Conservation (phyloP, 2,329 filamentous ascomycete genomes). For the Aureobasidium sp. region DNA sequence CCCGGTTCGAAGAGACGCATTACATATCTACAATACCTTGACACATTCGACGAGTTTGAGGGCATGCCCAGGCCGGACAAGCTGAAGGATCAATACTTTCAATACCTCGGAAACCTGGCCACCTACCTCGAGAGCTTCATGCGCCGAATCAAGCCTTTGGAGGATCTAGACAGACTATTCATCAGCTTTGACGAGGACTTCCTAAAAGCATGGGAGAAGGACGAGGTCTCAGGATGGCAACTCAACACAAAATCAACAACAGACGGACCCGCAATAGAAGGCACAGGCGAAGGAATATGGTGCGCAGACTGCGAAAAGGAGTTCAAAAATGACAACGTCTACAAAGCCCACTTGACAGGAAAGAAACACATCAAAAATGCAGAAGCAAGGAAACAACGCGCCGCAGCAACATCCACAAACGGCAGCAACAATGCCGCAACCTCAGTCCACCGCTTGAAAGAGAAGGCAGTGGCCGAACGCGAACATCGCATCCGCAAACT, state of each 20-base stretch:
- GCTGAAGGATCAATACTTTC: conserved; percentile 85
- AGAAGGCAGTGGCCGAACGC: conserved; percentile 80
- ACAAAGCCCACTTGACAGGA: conserved; percentile 77
- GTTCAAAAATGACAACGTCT: conserved; percentile 92
- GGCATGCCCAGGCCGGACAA: conserved; percentile 75
- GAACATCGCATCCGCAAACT: conserved; percentile 78
- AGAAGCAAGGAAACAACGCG: conserved; percentile 47
- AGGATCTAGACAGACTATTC: conserved; percentile 75
- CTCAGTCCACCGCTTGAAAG: conserved; percentile 54
- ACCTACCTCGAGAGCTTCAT: conserved; percentile 84
- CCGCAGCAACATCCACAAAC: conserved; percentile 17
- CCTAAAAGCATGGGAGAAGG: conserved; percentile 68
- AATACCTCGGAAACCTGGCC: conserved; percentile 72
- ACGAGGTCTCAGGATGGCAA: conserved; percentile 72
- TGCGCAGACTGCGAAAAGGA: conserved; percentile 89
- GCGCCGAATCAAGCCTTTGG: conserved; percentile 71
- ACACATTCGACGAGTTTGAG: conserved; percentile 79
- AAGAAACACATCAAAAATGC: conserved; percentile 90
- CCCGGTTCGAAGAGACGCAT: conserved; percentile 70
- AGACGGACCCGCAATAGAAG: conserved; percentile 39
- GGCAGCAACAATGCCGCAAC: conserved; percentile 12
- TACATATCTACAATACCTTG: conserved; percentile 87
- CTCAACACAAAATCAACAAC: conserved; percentile 22
- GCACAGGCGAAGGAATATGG: conserved; percentile 64
- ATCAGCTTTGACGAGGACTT: conserved; percentile 74